Conservation (phyloP, 2,329 filamentous ascomycete genomes). For the Scorias spongiosa region DNA sequence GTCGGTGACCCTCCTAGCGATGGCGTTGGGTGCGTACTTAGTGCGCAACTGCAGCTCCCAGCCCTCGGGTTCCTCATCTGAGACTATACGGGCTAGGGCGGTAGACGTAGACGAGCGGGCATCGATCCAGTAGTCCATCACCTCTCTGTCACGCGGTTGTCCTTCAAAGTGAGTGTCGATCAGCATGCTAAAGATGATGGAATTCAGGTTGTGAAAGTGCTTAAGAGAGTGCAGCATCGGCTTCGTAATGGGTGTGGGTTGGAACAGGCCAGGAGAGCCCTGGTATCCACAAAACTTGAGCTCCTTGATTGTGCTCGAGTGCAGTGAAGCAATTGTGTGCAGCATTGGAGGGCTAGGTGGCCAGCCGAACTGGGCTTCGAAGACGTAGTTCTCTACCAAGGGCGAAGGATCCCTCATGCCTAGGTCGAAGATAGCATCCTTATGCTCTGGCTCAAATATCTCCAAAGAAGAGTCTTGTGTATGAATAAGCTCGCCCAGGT, state of each 20-base stretch:
- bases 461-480: conserved; percentile 9
- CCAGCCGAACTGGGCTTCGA: conserved; percentile 27
- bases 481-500: conserved; percentile 12
- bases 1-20: conserved; percentile 25
- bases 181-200: conserved; percentile 28
- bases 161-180: conserved; percentile 26
- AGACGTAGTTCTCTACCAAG: conserved; percentile 14
- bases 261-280: conserved; percentile 26
- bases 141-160: conserved; percentile 24
- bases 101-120: conserved; percentile 23
- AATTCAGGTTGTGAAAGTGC: conserved; percentile 27
- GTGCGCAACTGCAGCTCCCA: conserved; percentile 28
- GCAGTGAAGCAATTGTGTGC: conserved; percentile 26
- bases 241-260: conserved; percentile 22
- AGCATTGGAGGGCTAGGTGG: conserved; percentile 23
- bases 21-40: conserved; percentile 23
- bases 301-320: conserved; percentile 26
- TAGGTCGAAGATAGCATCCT: conserved; percentile 11
- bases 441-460: conserved; percentile 19
- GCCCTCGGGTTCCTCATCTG: conserved; percentile 19
- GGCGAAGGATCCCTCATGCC: conserved; percentile 8
- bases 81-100: conserved; percentile 20
- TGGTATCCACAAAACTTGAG: conserved; percentile 35
- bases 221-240: conserved; percentile 25
- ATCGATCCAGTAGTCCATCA: conserved; percentile 31